Base-by-base conservation (phyloP, 2,329 filamentous ascomycete species). In the Trichoderma gracile region DNA sequence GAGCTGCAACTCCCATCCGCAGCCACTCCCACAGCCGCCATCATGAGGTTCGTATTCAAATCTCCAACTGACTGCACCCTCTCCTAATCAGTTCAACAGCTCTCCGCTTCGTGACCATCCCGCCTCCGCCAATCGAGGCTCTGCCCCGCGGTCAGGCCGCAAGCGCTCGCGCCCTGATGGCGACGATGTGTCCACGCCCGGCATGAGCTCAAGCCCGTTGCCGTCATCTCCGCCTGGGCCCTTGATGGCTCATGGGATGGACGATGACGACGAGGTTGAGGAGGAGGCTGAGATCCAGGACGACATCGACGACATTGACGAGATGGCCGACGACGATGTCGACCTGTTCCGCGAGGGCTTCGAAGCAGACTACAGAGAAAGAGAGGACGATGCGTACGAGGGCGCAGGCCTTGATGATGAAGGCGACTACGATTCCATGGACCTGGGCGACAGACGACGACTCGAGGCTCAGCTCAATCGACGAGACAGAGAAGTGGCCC, bases 21-120 rank as follows among this genome's bases (percentile, higher is more conserved):
- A 23, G 25, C 50, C 30, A 38, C 40, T 57, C n/a, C 52, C 27
- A 45, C 14, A 30, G 60, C 54, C 19, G 40, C 59, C 45, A 45
- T 43, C 23, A 72, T 72, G 70, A 73, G 69, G 73, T 76, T 65
- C 33, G 64, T 38, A 14, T 7, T 25, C 7, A 23, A 15, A 17
- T 17, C 1, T 30, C 6, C 5, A 17, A 3, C 33, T 7, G 12
- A 21, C 17, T 15, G 3, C 15, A 42, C 25, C 3, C 17, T 15
- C 25, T 17, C 46, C 69, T 70, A 46, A 71, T 68, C 4, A 14
- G 12, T 14, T 5, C 38, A 50, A 55, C 74, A 96, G 91, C 82
- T 96, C 92, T 76, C 93, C 93, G 75, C 84, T 96, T 67, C 88
- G 89, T 77, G 84, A 88, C 71, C 92, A 88, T 78, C 89, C 91